These are phyloP conservation scores for Epichloe elymi DNA, from an alignment of 2,329 filamentous ascomycete species.

Conservation along the genomic window DNA sequence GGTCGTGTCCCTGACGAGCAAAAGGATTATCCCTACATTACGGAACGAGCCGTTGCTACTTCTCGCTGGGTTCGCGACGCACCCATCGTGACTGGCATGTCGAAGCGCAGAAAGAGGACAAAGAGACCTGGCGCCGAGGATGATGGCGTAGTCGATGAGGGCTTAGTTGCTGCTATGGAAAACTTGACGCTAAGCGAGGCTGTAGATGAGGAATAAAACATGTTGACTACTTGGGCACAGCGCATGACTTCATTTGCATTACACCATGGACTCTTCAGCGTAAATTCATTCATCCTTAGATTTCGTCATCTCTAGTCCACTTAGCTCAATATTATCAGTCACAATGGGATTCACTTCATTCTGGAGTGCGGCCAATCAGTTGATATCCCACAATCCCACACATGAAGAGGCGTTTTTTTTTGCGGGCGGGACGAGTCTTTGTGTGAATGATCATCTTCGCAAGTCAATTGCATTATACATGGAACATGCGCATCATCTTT, in stretches of 20 bases:
- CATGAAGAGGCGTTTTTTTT: too few relatives aligned
- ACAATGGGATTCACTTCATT: too few relatives aligned
- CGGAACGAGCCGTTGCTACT: constrained; percentile 56
- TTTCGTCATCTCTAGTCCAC: too few relatives aligned
- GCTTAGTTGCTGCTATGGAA: not conserved
- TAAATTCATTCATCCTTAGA: too few relatives aligned
- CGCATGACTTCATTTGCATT: too few relatives aligned
- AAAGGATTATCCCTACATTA: constrained; percentile 56
- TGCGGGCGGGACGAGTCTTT: too few relatives aligned
- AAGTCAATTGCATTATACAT: not conserved
- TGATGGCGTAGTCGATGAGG: not conserved
- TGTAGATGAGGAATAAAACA: not conserved
- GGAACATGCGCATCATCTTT: not conserved
- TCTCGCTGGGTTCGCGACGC: constrained; percentile 56
- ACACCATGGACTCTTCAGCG: too few relatives aligned
- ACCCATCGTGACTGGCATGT: constrained; percentile 24
- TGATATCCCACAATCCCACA: too few relatives aligned
- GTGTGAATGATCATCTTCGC: not conserved
- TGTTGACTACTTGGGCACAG: too few relatives aligned
- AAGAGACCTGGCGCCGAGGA: constrained; percentile 6
- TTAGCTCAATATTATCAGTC: too few relatives aligned
- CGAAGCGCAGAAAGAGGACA: constrained; percentile 25
- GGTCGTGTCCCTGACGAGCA: constrained; percentile 26
- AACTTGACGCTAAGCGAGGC: not conserved
- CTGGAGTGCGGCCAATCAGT: too few relatives aligned